These are phyloP conservation scores for Russula dissimulans DNA, from an alignment of 768 basidiomycete species.

Conservation along the genomic window DNA sequence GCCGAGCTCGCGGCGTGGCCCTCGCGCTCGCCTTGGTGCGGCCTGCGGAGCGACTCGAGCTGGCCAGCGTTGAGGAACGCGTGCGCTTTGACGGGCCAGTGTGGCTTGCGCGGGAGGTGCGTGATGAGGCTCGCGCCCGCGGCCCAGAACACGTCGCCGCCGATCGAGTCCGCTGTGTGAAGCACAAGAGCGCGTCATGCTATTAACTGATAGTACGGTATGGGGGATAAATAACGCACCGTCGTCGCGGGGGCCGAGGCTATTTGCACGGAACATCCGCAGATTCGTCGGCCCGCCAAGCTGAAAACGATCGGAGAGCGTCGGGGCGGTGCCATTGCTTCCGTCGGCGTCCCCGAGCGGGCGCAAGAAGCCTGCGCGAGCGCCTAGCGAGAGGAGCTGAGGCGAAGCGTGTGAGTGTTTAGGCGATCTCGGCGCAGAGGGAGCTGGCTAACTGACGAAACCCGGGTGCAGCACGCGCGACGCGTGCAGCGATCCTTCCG, in stretches of 20 bases:
- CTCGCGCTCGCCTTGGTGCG: conserved; percentile 26
- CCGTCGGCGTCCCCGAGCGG: conserved; percentile 31
- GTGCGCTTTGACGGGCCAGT: conserved; percentile 86
- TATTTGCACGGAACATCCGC: conserved; percentile 64
- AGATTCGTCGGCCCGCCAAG: conserved; percentile 86
- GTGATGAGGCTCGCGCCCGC: conserved; percentile 67
- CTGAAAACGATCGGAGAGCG: conserved; percentile 83
- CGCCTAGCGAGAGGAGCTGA: conserved; percentile 69
- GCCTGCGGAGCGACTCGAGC: conserved; percentile 38
- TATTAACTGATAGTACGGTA: too few relatives aligned
- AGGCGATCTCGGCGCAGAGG: background rate
- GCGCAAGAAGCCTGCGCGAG: conserved; percentile 61
- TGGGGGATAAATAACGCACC: conserved; percentile 33
- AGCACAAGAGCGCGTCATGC: background rate
- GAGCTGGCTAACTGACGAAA: conserved; percentile 37
- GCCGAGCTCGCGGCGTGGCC: background rate
- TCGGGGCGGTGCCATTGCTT: conserved; percentile 29
- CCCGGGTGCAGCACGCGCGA: conserved; percentile 51
- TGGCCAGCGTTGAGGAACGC: conserved; percentile 75
- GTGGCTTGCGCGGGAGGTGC: conserved; percentile 55
- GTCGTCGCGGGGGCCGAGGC: conserved; percentile 70
- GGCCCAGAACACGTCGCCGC: conserved; percentile 78
- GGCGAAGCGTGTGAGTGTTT: background rate
- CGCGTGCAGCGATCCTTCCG: conserved; percentile 54
- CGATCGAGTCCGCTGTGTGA: conserved; percentile 64